Evolutionary conservation across 1,139 yeast species (phyloP), one percentile per base, ranked within the genome.

Genomic region (Zygoascus meyerae): DNA sequence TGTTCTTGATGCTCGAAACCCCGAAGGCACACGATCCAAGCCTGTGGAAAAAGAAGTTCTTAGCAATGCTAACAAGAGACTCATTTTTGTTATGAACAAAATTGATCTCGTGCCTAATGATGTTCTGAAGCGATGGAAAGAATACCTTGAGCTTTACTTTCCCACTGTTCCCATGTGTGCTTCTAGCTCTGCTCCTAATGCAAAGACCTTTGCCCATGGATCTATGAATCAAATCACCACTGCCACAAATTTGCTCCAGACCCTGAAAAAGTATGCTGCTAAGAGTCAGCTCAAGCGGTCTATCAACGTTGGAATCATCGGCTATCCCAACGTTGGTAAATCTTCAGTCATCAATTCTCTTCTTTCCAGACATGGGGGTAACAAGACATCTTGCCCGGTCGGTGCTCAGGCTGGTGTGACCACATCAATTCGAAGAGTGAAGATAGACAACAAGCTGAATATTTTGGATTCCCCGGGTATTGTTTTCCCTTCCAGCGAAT

Each of bases 331-430:
- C 59, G 90, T 83, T 34, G 98, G 98, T 57, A 92, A 92, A 65
- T 89, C 97, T 0, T 89, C 97, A 11, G 85, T 94, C 48, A 92
- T 92, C 62, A 92, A 92, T 64, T 86, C 95, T 3, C 74, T 92
- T 54, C 82, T 95, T 9, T 77, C 86, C 47, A 82, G 95, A 68
- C 94, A 86, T 62, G 89, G 92, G 45, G 70, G 75, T 21, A 53
- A 54, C 34, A 55, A 54, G 32, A 71, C 79, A 39, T 94, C 92
- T 9, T 92, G 98, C 64, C 97, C 98, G 11, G 95, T 86, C 31
- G 99, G 98, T 40, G 94, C 95, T 60, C 94, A 86, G 69, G 97
- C 99, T 3, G 98, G 98, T 64, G 92, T 92, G 34, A 92, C 98
- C 29, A 90, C 96, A 1, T 73, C 92, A 2, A 72, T 92, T 65